Percentiles rank a stretch among this genome's conserved stretches.
These are phyloP conservation scores for Glycine tomentella DNA, from an alignment of 306 rosid species.

Conservation along the genomic window DNA sequence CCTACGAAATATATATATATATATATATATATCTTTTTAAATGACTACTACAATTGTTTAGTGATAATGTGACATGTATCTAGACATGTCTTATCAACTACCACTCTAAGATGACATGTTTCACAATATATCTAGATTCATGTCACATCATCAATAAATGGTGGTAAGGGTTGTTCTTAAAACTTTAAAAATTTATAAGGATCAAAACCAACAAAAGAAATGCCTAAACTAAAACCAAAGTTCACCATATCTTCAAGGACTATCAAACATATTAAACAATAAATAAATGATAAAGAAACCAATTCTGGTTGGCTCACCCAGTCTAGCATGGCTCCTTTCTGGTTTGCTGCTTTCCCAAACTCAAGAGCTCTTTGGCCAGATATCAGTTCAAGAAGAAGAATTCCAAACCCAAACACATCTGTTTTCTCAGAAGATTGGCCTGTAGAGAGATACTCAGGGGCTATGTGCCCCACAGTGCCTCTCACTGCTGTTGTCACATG, in stretches of 20 bases:
- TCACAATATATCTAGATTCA: background rate
- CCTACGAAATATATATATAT: background rate
- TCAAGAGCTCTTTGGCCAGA: slow-evolving; percentile 93
- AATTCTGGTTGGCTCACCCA: slow-evolving; percentile 67
- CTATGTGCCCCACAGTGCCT: slow-evolving; percentile 98
- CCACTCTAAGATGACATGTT: background rate
- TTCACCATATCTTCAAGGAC: background rate
- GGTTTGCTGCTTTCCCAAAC: slow-evolving; percentile 88
- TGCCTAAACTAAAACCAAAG: background rate
- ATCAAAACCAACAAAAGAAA: background rate
- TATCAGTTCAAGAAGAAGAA: slow-evolving; percentile 88
- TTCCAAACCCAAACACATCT: slow-evolving; percentile 96
- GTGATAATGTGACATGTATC: background rate
- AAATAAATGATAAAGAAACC: slow-evolving; percentile 3
- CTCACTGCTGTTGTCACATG: slow-evolving; percentile 97
- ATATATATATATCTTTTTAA: background rate
- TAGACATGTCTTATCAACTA: background rate
- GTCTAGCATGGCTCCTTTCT: slow-evolving; percentile 96
- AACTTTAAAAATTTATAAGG: background rate
- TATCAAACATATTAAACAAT: background rate
- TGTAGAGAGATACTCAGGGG: slow-evolving; percentile 97
- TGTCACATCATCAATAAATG: background rate
- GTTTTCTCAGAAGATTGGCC: slow-evolving; percentile 99
- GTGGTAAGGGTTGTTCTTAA: background rate
- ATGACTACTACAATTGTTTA: background rate